Conservation (phyloP, 108 stramenopile species). For the Chaetoceros tenuissimus region DNA sequence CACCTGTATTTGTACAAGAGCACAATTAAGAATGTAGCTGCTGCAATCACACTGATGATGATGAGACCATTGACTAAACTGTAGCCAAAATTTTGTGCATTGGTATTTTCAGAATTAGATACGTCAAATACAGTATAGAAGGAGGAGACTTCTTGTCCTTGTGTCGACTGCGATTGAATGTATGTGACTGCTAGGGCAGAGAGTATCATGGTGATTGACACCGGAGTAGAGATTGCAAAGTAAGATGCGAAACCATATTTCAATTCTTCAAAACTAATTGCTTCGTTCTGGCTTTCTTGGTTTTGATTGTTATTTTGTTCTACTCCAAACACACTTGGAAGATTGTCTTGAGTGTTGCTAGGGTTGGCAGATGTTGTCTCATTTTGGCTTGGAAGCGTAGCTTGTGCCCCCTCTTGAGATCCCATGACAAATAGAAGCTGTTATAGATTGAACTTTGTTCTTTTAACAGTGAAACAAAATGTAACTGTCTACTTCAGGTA, state of each 20-base stretch:
- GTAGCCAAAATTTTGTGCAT: constrained; percentile 48
- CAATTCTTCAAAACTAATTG: constrained; percentile 39
- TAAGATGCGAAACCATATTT: constrained; percentile 74
- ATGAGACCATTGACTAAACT: constrained; percentile 89
- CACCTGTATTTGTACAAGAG: constrained; percentile 82
- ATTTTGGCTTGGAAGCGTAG: no score
- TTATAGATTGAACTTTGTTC: no score
- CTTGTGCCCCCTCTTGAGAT: no score
- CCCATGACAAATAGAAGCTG: no score
- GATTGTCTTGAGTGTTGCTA: no score
- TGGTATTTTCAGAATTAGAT: constrained; percentile 33
- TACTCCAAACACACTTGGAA: no score
- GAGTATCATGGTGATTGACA: constrained; percentile 75
- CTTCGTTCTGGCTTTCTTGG: no score
- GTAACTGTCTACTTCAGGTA: no score
- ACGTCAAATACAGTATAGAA: constrained; percentile 36
- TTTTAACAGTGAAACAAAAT: no score
- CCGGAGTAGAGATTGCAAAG: constrained; percentile 65
- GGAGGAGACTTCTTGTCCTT: constrained; percentile 61
- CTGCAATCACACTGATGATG: constrained; percentile 79
- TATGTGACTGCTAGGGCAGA: constrained; percentile 70
- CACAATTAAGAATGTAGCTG: constrained; percentile 90
- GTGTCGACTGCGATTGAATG: constrained; percentile 58
- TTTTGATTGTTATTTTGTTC: no score
- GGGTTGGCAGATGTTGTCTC: no score